Conservation (phyloP, 139 green algal species). For the Coccomyxa sp. region DNA sequence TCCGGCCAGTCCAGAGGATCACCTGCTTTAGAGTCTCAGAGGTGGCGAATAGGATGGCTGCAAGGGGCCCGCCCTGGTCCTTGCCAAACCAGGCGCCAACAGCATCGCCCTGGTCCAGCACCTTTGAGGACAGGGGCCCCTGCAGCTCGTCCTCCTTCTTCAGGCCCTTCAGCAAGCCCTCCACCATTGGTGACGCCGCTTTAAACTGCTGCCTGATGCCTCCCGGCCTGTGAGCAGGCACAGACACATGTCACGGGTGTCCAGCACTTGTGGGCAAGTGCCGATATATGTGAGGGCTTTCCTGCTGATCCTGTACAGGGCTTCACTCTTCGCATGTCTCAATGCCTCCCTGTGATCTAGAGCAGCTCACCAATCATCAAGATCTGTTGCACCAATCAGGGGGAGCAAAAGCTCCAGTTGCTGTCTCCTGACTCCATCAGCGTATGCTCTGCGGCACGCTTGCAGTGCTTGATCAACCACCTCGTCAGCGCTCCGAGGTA, state of each 20-base stretch:
- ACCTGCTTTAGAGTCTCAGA: constrained; percentile 50
- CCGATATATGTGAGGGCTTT: too few species aligned
- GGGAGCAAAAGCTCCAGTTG: constrained; percentile 80
- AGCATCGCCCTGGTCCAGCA: constrained; percentile 80
- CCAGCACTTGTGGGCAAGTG: too few species aligned
- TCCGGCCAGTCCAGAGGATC: too few species aligned
- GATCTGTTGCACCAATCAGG: constrained; percentile 86
- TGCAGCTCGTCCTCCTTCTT: constrained; percentile 51
- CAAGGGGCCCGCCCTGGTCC: constrained; percentile 53
- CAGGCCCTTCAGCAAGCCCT: constrained; percentile 61
- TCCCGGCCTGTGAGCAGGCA: constrained; percentile 51
- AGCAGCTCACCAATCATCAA: constrained; percentile 78
- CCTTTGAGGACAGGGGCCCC: constrained; percentile 45
- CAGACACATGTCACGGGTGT: too few species aligned
- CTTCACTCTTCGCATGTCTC: too few species aligned
- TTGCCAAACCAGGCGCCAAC: constrained; percentile 64
- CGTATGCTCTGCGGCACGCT: constrained; percentile 52
- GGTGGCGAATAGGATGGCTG: constrained; percentile 76
- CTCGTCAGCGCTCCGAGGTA: not conserved
- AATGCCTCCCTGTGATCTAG: too few species aligned
- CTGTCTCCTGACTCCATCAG: constrained; percentile 56
- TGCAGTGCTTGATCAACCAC: constrained; percentile 50
- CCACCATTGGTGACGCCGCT: constrained; percentile 57
- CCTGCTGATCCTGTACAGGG: too few species aligned
- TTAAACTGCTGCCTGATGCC: constrained; percentile 88